A percentile compares a stretch with the other conserved stretches of the same genome.
These are phyloP conservation scores for Alliaria petiolata DNA, from an alignment of 345 rosid species.

Conservation along the genomic window DNA sequence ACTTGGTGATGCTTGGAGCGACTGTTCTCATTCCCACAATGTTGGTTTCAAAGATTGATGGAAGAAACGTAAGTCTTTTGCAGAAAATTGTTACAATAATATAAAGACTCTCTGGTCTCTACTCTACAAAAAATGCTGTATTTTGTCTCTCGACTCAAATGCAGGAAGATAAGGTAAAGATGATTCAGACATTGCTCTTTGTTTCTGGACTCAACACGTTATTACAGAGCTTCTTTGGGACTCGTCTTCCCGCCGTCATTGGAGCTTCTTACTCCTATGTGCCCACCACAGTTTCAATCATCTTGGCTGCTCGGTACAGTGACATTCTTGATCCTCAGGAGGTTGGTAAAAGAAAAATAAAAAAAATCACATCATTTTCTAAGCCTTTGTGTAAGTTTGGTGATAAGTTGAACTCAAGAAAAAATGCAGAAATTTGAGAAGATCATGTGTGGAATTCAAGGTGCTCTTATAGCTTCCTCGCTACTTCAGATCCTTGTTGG, in stretches of 20 bases:
- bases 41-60: slow-evolving; percentile 85
- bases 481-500: slow-evolving; percentile 80
- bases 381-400: neutral
- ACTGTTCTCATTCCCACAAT: slow-evolving; percentile 75
- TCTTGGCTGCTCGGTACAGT: slow-evolving; percentile 77
- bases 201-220: slow-evolving; percentile 86
- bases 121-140: neutral
- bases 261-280: slow-evolving; percentile 76
- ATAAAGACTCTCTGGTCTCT: neutral
- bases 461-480: slow-evolving; percentile 76
- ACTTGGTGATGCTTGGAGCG: slow-evolving; percentile 88
- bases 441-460: slow-evolving; percentile 89
- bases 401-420: neutral
- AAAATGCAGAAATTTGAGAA: slow-evolving; percentile 66
- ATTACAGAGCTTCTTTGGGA: slow-evolving; percentile 66
- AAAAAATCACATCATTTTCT: neutral
- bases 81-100: neutral
- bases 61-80: slow-evolving; percentile 61
- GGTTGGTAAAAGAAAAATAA: slow-evolving; percentile 40
- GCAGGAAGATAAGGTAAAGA: slow-evolving; percentile 83
- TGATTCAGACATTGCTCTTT: slow-evolving; percentile 86
- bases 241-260: slow-evolving; percentile 85
- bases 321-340: slow-evolving; percentile 66
- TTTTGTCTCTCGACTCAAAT: neutral
- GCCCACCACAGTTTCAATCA: slow-evolving; percentile 72